Evolutionary conservation across 2,329 filamentous ascomycete genomes (phyloP).

Genomic region (Zymoseptoria crescenta): DNA sequence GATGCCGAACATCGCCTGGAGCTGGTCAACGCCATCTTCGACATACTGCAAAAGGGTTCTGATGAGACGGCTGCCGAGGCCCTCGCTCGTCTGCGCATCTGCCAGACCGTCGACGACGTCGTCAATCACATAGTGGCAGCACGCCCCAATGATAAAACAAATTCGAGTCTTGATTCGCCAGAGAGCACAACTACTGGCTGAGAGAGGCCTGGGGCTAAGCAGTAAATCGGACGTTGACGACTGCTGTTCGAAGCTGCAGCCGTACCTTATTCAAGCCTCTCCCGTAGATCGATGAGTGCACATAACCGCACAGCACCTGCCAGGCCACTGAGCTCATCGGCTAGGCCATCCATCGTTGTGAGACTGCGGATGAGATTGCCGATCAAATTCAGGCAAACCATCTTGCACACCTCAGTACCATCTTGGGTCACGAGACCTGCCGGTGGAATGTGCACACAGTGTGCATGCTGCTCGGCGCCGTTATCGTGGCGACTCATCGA

Average conservation of each 20-base stretch:
- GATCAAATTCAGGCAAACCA: too few relatives aligned
- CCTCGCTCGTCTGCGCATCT: slow-evolving; percentile 18
- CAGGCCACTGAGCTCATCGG: too few relatives aligned
- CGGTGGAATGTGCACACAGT: too few relatives aligned
- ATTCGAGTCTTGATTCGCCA: background rate
- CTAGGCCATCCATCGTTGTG: too few relatives aligned
- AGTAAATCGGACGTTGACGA: background rate
- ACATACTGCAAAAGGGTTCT: slow-evolving; percentile 13
- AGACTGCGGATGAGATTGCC: too few relatives aligned
- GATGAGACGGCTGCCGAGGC: slow-evolving; percentile 15
- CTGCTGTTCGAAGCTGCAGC: too few relatives aligned
- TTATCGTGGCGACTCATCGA: background rate
- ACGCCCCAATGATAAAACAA: background rate
- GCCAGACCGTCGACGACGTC: slow-evolving; percentile 11
- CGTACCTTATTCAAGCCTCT: too few relatives aligned
- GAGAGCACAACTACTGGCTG: background rate
- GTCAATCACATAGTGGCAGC: background rate
- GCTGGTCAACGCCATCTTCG: slow-evolving; percentile 8
- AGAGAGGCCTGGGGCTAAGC: background rate
- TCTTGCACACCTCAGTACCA: too few relatives aligned
- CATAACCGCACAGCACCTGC: too few relatives aligned
- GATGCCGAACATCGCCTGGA: slow-evolving; percentile 10
- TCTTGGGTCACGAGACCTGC: too few relatives aligned
- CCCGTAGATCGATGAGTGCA: too few relatives aligned
- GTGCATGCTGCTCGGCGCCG: background rate